Base-by-base conservation (phyloP, 495 filamentous ascomycete genomes). In the Aspergillus biplanus region DNA sequence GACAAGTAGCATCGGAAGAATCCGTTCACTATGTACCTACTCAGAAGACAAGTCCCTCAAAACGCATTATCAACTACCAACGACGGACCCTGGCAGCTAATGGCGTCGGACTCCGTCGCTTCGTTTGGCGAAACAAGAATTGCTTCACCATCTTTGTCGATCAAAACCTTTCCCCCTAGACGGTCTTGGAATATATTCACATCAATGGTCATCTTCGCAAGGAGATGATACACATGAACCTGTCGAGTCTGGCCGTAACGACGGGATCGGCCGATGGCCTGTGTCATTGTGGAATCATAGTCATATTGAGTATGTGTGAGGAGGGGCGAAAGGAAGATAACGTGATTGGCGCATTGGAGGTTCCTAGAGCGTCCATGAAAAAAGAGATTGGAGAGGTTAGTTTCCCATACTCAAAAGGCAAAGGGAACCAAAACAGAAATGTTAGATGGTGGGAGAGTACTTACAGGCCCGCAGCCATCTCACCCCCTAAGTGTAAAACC, bases 261-360 rank as follows among this genome's bases (percentile, higher is more conserved):
- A 3, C 85, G 76, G 35, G 80, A 80, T 42, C 92, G 84, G 0
- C 91, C 92, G 46, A 87, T 86, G 0, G 91, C 90, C 67, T 96
- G 92, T 0, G 78, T 85, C 78, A 90, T 87, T 4, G 74, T 75
- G 3, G 82, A 76, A 1, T 87, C 76, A 64, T 88, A 93, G 12
- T 82, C 75, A 33, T 86, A 76, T 53, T 89, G 81, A 1, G 83
- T 79, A 6, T 76, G 65, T 0, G 82, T 73, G 3, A 88, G 75
- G 2, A 86, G 70, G 2, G 92, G 90, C 0, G 82, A 83, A 11
- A 89, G 73, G 70, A 96, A 94, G 54, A 96, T 83, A 35, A 93
- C 78, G 63, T 95, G 92, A 59, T 91, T 93, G 0, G 91, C 90
- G 44, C 83, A 82, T 52, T 87, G 87, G 3, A 95, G 75, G 67